Base-by-base conservation (phyloP, 306 rosid species). In the Morella rubra region DNA sequence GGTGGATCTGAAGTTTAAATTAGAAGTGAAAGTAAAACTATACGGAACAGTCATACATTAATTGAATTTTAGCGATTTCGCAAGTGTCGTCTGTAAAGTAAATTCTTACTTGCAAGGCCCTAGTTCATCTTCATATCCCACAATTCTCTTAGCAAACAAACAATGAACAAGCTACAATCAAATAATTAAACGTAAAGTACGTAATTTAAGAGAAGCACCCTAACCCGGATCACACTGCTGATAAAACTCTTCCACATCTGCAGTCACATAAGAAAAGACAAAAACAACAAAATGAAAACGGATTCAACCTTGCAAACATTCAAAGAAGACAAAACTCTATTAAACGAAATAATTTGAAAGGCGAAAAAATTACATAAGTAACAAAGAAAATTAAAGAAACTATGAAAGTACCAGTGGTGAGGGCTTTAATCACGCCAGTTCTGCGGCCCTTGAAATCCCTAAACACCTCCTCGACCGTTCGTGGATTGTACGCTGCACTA, bases 191-290 rank as follows among this genome's bases (percentile, higher is more conserved):
- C 51, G n/a, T 18, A 46, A 45, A 70, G 3, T 32, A 4, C 12
- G 20, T 11, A 60, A 44, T 74, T 5, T 5, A 72, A 1, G 44
- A 11, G 24, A 60, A 14, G 53, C 76, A 80, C 54, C 19, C 84
- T 60, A 46, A 90, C 94, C 94, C 53, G 92, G 91, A 77, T 88
- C 87, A 70, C 95, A 90, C 86, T 88, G 89, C 80, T 81, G 90
- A 72, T 56, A 86, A 55, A 88, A 88, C 71, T 79, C 85, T 42
- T 84, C 70, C 47, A 81, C 86, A 44, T 86, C 92, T 88, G 89
- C 79, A 83, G 50, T 60, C 54, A 65, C 6, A 53, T 27, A 53
- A 49, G 15, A 46, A n/a, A 22, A 41, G 11, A 0, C 3, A 20
- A 22, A 55, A 59, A 32, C 4, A 64, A 4, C 18, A 62, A 18